Conservation (phyloP, 2,329 filamentous ascomycete species). For the Dothideomycetes sp. region DNA sequence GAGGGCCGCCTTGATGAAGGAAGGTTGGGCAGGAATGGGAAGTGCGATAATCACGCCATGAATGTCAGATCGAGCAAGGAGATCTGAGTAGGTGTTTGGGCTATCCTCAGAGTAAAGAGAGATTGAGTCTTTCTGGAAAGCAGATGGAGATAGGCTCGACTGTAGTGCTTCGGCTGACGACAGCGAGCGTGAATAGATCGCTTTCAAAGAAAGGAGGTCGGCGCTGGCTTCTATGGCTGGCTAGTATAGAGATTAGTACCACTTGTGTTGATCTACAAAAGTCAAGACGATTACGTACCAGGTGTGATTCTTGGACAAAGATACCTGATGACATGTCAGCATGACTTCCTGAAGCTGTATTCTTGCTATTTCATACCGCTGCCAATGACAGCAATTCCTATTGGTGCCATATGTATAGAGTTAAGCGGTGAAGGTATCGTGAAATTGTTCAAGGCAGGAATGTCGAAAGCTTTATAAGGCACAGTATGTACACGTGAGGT, state of each 20-base stretch:
- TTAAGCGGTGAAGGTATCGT: no score
- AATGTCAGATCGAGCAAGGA: slow-evolving; percentile 31
- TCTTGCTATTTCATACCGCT: slow-evolving; percentile 27
- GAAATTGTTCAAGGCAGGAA: no score
- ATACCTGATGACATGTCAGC: slow-evolving; percentile 32
- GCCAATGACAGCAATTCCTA: slow-evolving; percentile 51
- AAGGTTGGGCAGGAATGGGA: slow-evolving; percentile 27
- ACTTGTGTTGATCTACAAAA: slow-evolving; percentile 16
- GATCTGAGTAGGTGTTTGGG: slow-evolving; percentile 28
- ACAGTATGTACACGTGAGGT: background rate
- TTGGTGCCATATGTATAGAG: slow-evolving; percentile 8
- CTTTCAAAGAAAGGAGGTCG: slow-evolving; percentile 43
- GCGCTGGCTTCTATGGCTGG: slow-evolving; percentile 48
- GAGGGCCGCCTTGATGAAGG: slow-evolving; percentile 40
- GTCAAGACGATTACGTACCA: slow-evolving; percentile 26
- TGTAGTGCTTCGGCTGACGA: slow-evolving; percentile 42
- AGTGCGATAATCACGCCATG: slow-evolving; percentile 43
- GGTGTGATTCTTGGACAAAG: slow-evolving; percentile 48
- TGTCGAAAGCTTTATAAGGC: no score
- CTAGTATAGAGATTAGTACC: slow-evolving; percentile 14
- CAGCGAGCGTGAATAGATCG: slow-evolving; percentile 54
- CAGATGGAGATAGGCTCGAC: slow-evolving; percentile 20
- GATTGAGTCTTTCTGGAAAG: slow-evolving; percentile 17
- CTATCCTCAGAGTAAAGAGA: slow-evolving; percentile 50
- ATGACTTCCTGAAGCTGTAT: background rate